These are phyloP conservation scores for Thermochaetoides thermophila DNA, from an alignment of 495 filamentous ascomycete species.

Conservation along the genomic window DNA sequence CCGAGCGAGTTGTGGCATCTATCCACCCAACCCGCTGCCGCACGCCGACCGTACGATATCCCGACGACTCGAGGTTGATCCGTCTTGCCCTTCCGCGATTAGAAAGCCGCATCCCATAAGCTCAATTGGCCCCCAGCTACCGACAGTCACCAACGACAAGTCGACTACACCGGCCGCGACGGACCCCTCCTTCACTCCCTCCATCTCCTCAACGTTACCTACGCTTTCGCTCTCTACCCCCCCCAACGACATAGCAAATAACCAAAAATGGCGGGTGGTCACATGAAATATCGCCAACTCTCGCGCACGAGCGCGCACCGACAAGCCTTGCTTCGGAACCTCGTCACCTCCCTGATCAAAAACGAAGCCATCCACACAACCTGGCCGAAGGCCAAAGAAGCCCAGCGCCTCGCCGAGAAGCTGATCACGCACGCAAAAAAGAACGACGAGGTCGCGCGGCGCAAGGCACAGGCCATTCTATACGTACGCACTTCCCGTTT, in stretches of 20 bases:
- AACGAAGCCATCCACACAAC: conserved; percentile 89
- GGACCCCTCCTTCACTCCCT: not conserved
- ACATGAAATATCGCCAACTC: conserved; percentile 73
- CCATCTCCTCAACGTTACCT: too few relatives aligned
- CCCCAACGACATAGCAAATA: conserved; percentile 1
- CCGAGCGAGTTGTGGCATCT: too few relatives aligned
- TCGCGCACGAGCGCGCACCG: conserved; percentile 72
- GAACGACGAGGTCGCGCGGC: conserved; percentile 61
- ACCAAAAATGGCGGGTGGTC: conserved; percentile 63
- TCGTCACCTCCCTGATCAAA: conserved; percentile 87
- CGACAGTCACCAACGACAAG: not conserved
- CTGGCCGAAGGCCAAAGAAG: conserved; percentile 93
- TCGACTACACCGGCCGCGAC: not conserved
- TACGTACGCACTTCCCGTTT: conserved; percentile 43
- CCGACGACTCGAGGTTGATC: too few relatives aligned
- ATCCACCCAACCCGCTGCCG: too few relatives aligned
- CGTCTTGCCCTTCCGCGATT: too few relatives aligned
- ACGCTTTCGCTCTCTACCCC: too few relatives aligned
- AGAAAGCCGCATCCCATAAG: too few relatives aligned
- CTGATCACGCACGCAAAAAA: conserved; percentile 85
- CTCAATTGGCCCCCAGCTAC: not conserved
- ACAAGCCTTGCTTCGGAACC: conserved; percentile 84
- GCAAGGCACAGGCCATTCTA: conserved; percentile 56
- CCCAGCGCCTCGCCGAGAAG: conserved; percentile 83
- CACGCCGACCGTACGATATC: too few relatives aligned